phyloP scores from a whole-genome alignment of 1,139 yeast genomes.

The Geotrichum klebahnii region DNA sequence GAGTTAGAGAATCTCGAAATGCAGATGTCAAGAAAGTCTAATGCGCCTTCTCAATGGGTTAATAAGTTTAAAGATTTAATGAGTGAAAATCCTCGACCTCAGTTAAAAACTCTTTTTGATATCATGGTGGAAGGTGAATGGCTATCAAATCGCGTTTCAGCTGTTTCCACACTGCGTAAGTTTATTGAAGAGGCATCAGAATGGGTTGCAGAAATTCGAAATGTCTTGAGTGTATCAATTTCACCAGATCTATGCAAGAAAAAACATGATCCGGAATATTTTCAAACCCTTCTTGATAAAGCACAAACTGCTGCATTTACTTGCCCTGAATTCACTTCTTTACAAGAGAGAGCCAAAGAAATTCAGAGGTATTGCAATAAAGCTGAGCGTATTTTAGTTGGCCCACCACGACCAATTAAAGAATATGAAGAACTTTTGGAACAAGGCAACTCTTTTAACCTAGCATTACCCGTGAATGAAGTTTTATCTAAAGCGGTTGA shows the following conservation, averaged over 20 bases:
- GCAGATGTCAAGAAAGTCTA: neutral
- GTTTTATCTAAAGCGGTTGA: conserved; percentile 50
- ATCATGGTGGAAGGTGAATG: conserved; percentile 56
- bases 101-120: conserved; percentile 46
- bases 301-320: conserved; percentile 51
- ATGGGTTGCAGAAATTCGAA: conserved; percentile 58
- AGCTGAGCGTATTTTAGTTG: conserved; percentile 12
- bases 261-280: conserved; percentile 28
- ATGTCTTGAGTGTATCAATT: conserved; percentile 40
- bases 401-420: conserved; percentile 24
- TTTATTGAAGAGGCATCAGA: conserved; percentile 48
- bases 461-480: conserved; percentile 50
- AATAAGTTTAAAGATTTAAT: conserved; percentile 45
- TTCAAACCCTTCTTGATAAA: conserved; percentile 44
- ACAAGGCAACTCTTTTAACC: conserved; percentile 57
- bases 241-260: too few species aligned
- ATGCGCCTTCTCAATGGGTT: conserved; percentile 52
- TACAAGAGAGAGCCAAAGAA: conserved; percentile 52
- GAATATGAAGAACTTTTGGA: conserved; percentile 38
- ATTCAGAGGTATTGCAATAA: conserved; percentile 47
- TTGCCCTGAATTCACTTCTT: conserved; percentile 57
- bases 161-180: conserved; percentile 40
- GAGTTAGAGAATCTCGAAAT: conserved; percentile 39
- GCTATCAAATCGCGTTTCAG: conserved; percentile 40
- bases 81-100: conserved; percentile 45